Percentiles rank a stretch among this genome's conserved stretches.
Evolutionary conservation across 768 basidiomycete genomes (phyloP).

Genomic region (Rhizopogon vesiculosus): DNA sequence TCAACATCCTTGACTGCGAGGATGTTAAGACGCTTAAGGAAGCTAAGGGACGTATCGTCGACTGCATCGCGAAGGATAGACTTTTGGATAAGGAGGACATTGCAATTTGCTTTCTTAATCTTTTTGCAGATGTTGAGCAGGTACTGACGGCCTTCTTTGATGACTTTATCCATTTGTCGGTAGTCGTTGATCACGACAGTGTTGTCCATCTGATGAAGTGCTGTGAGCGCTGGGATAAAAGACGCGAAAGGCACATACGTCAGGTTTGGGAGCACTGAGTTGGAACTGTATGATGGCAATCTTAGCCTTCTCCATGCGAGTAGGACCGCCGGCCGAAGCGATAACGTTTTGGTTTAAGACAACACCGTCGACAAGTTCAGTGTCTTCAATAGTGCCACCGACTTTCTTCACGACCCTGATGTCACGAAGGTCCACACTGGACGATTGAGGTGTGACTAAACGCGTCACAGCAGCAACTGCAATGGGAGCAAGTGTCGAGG

Average conservation of each 20-base stretch:
- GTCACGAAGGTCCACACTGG: conserved; percentile 95
- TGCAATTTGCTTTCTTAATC: conserved; percentile 99
- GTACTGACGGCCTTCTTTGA: conserved; percentile 98
- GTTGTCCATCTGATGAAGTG: conserved; percentile 85
- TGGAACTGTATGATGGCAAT: conserved; percentile 99
- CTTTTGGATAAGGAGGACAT: conserved; percentile 98
- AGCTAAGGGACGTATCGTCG: conserved; percentile 94
- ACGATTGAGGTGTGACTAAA: conserved; percentile 81
- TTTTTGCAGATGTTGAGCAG: conserved; percentile 97
- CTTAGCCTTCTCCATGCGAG: conserved; percentile 96
- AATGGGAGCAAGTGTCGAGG: conserved; percentile 95
- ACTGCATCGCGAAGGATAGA: conserved; percentile 99
- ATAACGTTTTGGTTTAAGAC: conserved; percentile 97
- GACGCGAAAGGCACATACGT: conserved; percentile 48
- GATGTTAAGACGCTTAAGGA: conserved; percentile 95
- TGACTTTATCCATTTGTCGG: conserved; percentile 99
- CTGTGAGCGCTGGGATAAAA: not conserved
- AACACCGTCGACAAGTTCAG: conserved; percentile 92
- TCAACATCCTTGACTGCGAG: conserved; percentile 96
- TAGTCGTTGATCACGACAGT: conserved; percentile 99
- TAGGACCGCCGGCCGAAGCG: conserved; percentile 85
- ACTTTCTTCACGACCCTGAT: conserved; percentile 97
- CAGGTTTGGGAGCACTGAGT: conserved; percentile 94
- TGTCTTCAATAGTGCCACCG: conserved; percentile 98
- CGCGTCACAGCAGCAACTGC: conserved; percentile 96